A percentile compares a stretch with the other conserved stretches of the same genome.
These are phyloP conservation scores for Monilinia aucupariae DNA, from an alignment of 2,329 filamentous ascomycete genomes.

Conservation along the genomic window DNA sequence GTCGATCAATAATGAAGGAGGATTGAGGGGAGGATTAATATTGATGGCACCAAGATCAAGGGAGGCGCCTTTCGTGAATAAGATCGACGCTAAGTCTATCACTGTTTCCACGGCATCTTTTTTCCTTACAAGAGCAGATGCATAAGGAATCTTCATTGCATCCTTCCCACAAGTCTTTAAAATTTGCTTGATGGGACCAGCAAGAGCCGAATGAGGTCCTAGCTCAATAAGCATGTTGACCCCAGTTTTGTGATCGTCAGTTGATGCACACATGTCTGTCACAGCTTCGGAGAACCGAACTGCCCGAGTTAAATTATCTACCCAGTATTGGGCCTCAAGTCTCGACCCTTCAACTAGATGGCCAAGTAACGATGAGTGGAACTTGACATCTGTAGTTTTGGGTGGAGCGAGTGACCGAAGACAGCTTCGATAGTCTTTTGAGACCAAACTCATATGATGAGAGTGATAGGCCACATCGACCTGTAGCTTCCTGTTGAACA, in stretches of 20 bases:
- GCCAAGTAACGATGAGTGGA: slow-evolving; percentile 43
- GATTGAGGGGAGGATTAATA: slow-evolving; percentile 36
- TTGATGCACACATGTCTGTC: slow-evolving; percentile 23
- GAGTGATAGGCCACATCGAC: slow-evolving; percentile 17
- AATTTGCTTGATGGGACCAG: slow-evolving; percentile 27
- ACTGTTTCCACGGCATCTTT: slow-evolving; percentile 21
- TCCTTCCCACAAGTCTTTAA: slow-evolving; percentile 39
- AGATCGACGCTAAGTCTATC: slow-evolving; percentile 20
- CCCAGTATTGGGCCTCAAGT: slow-evolving; percentile 42
- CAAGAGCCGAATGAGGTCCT: slow-evolving; percentile 25
- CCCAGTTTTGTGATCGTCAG: slow-evolving; percentile 21
- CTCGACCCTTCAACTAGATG: slow-evolving; percentile 17
- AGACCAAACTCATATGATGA: slow-evolving; percentile 15
- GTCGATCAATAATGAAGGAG: slow-evolving; percentile 25
- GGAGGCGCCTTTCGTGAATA: slow-evolving; percentile 22
- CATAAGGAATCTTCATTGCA: slow-evolving; percentile 36
- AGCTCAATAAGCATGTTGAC: slow-evolving; percentile 26
- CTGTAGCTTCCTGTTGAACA: slow-evolving; percentile 26
- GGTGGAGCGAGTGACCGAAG: slow-evolving; percentile 10
- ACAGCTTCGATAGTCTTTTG: slow-evolving; percentile 12
- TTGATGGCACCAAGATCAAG: slow-evolving; percentile 47
- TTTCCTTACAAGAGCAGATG: slow-evolving; percentile 19
- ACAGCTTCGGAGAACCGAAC: slow-evolving; percentile 43
- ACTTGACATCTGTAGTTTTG: slow-evolving; percentile 24
- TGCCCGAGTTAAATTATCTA: slow-evolving; percentile 40